These are phyloP conservation scores for Scheffersomyces stipitis DNA, from an alignment of 805 yeast genomes.

Conservation along the genomic window DNA sequence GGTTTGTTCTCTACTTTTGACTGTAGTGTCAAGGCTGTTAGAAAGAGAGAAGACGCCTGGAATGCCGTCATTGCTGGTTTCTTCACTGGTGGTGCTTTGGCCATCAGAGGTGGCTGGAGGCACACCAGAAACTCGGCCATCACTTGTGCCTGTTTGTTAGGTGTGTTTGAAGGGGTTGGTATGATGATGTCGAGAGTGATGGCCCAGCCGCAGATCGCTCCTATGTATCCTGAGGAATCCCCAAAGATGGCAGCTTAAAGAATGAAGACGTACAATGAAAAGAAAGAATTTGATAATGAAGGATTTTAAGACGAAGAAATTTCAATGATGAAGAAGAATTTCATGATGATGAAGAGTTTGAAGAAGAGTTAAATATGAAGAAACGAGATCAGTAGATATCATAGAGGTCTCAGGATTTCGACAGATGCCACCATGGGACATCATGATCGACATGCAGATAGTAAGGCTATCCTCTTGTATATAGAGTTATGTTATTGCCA, in stretches of 20 bases:
- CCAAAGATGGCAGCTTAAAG: constrained; percentile 35
- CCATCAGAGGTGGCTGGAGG: constrained; percentile 98
- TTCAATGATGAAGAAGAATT: no score
- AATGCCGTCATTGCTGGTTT: constrained; percentile 98
- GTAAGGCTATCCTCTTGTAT: no score
- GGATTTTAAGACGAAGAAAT: no score
- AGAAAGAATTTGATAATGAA: no score
- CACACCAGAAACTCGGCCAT: constrained; percentile 96
- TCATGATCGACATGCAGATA: no score
- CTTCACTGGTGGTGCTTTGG: constrained; percentile 96
- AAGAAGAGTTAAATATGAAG: no score
- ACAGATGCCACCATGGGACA: no score
- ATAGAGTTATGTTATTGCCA: no score
- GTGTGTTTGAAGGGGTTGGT: constrained; percentile 98
- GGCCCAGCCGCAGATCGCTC: constrained; percentile 66
- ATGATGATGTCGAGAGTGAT: constrained; percentile 88
- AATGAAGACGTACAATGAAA: no score
- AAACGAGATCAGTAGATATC: no score
- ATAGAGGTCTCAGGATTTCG: no score
- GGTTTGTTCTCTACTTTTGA: constrained; percentile 95
- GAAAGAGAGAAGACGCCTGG: constrained; percentile 98
- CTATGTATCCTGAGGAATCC: constrained; percentile 44
- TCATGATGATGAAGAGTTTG: no score
- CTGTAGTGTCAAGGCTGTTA: constrained; percentile 90
- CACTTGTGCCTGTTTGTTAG: constrained; percentile 94